Percentiles rank a stretch among this genome's conserved stretches.
phyloP scores from a whole-genome alignment of 1,284 basidiomycete genomes.

The Sanghuangporus baumii region DNA sequence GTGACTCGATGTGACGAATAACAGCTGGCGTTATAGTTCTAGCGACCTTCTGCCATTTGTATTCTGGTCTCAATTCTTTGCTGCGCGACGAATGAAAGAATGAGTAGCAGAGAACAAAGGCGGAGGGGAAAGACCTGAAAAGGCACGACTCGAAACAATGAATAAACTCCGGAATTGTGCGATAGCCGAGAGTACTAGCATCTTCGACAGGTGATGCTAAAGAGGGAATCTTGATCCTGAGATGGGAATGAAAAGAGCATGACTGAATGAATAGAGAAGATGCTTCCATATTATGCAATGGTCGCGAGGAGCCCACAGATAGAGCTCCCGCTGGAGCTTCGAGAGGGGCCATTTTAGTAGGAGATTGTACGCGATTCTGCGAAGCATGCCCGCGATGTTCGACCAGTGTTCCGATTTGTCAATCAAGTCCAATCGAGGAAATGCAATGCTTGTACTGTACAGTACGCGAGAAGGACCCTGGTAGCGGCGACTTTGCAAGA shows the following conservation, averaged over 20 bases:
- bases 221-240: slow-evolving; percentile 8
- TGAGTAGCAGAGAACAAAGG: neutral
- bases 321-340: neutral
- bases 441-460: neutral
- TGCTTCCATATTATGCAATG: slow-evolving; percentile 12
- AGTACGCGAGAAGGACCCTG: neutral
- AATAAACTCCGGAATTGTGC: neutral
- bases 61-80: neutral
- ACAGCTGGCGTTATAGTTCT: neutral
- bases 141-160: neutral
- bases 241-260: slow-evolving; percentile 4
- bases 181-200: slow-evolving; percentile 10
- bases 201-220: slow-evolving; percentile 8
- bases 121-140: neutral
- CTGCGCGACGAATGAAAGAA: neutral
- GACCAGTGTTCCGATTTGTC: slow-evolving; percentile 1
- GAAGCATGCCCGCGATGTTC: neutral
- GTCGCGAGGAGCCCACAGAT: neutral
- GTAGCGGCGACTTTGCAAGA: neutral
- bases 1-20: neutral
- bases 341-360: neutral
- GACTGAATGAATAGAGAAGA: neutral
- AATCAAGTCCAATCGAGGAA: slow-evolving; percentile 7
- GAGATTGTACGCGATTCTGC: neutral
- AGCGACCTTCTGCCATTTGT: neutral